A percentile compares a stretch with the other conserved stretches of the same genome.
These are phyloP conservation scores for Gelatoporia subvermispora DNA, from an alignment of 768 basidiomycete genomes.

Conservation along the genomic window DNA sequence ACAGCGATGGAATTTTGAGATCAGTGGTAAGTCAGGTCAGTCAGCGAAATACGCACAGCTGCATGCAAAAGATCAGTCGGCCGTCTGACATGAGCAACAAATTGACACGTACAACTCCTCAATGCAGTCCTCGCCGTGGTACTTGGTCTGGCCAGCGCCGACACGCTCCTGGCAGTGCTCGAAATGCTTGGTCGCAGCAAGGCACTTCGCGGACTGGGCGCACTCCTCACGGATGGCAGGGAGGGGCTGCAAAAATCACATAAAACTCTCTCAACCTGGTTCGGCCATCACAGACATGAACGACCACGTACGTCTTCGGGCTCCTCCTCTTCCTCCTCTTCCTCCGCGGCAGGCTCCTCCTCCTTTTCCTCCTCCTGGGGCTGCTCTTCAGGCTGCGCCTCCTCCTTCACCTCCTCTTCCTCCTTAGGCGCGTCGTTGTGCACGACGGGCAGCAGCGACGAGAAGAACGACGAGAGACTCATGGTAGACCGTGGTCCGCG, in stretches of 20 bases:
- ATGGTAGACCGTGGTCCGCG: slow-evolving; percentile 17
- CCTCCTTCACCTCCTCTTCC: slow-evolving; percentile 31
- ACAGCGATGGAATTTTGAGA: not conserved
- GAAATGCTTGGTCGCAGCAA: slow-evolving; percentile 72
- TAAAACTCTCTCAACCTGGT: not conserved
- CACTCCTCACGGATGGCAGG: slow-evolving; percentile 76
- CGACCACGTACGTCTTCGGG: slow-evolving; percentile 73
- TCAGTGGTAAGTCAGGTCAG: slow-evolving; percentile 3
- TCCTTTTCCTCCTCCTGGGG: slow-evolving; percentile 29
- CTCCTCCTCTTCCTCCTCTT: slow-evolving; percentile 52
- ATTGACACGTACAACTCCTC: slow-evolving; percentile 60
- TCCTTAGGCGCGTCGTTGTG: slow-evolving; percentile 38
- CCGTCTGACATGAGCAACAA: not conserved
- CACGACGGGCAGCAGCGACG: slow-evolving; percentile 36
- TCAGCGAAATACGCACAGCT: slow-evolving; percentile 18
- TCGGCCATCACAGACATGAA: not conserved
- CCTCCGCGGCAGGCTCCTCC: slow-evolving; percentile 33
- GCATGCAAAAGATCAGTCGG: slow-evolving; percentile 9
- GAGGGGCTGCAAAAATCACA: slow-evolving; percentile 48
- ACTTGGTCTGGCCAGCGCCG: slow-evolving; percentile 64
- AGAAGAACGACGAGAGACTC: slow-evolving; percentile 41
- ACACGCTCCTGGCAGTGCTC: slow-evolving; percentile 90
- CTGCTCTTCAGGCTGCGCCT: slow-evolving; percentile 26
- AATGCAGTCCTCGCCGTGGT: slow-evolving; percentile 88
- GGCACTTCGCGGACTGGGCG: slow-evolving; percentile 60